Evolutionary conservation across 2,329 filamentous ascomycete genomes (phyloP), one percentile per base, ranked within the genome.

Genomic region (Huntiella savannae): DNA sequence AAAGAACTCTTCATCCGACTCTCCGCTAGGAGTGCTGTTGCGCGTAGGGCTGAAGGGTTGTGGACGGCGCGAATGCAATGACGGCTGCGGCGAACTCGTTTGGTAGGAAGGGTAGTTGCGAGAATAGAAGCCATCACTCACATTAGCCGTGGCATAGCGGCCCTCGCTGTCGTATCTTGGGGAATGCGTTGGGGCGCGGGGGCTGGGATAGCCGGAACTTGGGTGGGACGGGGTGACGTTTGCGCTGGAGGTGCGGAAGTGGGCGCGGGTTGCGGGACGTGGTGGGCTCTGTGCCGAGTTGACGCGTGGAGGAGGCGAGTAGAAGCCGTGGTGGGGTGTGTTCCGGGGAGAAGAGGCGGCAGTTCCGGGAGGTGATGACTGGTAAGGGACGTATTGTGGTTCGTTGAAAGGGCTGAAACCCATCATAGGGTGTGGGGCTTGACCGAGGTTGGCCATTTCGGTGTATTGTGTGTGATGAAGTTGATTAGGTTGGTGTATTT

Each of bases 121-220:
- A 57, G 61, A 55, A 56, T 60, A 61, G 60, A 60, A 62, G 60
- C 63, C 62, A 58, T 58, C 60, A 76, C 72, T 76, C 72, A 76
- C 72, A 75, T 75, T 72, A 64, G 70, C 71, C 63, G 72, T 75
- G 63, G 70, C 71, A 66, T 76, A 76, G 58, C 72, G 65, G 60
- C 72, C 72, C 58, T 66, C 68, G 66, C 71, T 75, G 59, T 69
- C 74, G 64, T 72, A 76, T 55, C 72, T 69, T 52, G 72, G 72
- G 52, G 72, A 76, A 57, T 73, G 71, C 50, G 66, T 63, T 36
- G 63, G 66, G 49, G 63, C 65, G 55, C 63, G 65, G 49, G 61
- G 68, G 53, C 60, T 66, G 58, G 56, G 35, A 22, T 46, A 49
- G 3, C 42, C 47, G 39, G 13, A 33, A 33, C 17, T 11, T 15